Percentiles rank a stretch among this genome's conserved stretches.
These are phyloP conservation scores for Ogataea kodamae DNA, from an alignment of 805 yeast species.

Conservation along the genomic window DNA sequence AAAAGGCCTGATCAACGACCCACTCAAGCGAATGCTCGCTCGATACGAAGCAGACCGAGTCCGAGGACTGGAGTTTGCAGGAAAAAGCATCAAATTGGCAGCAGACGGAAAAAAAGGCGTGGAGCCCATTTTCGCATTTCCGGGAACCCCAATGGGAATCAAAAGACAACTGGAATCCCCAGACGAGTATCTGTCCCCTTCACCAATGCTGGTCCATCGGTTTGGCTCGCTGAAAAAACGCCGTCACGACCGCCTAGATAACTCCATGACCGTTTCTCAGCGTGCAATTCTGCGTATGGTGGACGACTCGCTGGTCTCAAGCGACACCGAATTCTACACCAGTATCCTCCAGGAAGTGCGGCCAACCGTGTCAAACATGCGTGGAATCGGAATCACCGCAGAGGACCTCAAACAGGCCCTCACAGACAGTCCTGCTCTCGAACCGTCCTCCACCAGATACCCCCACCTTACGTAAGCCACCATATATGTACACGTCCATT, in stretches of 20 bases:
- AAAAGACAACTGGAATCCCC: slow-evolving; percentile 18
- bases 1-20: slow-evolving; percentile 6
- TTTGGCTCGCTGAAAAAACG: slow-evolving; percentile 19
- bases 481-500: no score
- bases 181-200: slow-evolving; percentile 13
- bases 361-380: slow-evolving; percentile 8
- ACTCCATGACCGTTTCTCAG: slow-evolving; percentile 36
- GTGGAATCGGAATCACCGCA: slow-evolving; percentile 28
- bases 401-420: slow-evolving; percentile 31
- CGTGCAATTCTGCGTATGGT: slow-evolving; percentile 37
- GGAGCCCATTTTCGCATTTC: slow-evolving; percentile 1
- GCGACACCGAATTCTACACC: slow-evolving; percentile 33
- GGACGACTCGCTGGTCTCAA: slow-evolving; percentile 36
- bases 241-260: slow-evolving; percentile 32
- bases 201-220: slow-evolving; percentile 15
- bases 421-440: no score
- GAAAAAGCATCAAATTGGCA: slow-evolving; percentile 4
- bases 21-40: slow-evolving; percentile 11
- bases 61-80: slow-evolving; percentile 13
- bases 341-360: slow-evolving; percentile 16
- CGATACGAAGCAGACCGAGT: slow-evolving; percentile 6
- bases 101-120: slow-evolving; percentile 7
- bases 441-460: no score
- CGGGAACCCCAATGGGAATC: slow-evolving; percentile 17
- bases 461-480: no score